Conservation (phyloP, 805 yeast genomes). For the Hanseniaspora mollemarum region DNA sequence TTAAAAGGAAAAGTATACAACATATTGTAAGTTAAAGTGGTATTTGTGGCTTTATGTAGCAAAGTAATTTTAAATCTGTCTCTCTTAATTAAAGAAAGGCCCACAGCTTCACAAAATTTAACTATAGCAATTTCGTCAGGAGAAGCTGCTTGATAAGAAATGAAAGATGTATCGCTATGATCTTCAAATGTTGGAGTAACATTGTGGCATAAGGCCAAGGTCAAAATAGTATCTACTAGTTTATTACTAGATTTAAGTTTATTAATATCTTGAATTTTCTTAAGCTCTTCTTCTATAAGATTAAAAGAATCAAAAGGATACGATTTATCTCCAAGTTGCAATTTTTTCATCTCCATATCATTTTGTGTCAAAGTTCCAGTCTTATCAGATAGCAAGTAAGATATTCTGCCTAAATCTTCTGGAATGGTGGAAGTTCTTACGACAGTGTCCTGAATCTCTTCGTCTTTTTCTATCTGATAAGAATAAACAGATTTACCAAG, state of each 20-base stretch:
- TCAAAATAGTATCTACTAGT: slow-evolving; percentile 68
- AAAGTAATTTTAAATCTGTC: slow-evolving; percentile 69
- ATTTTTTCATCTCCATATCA: slow-evolving; percentile 90
- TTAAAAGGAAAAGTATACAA: slow-evolving; percentile 84
- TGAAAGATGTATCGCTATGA: slow-evolving; percentile 33
- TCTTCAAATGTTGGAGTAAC: slow-evolving; percentile 88
- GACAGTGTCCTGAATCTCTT: slow-evolving; percentile 67
- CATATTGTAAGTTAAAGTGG: slow-evolving; percentile 48
- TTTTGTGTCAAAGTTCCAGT: slow-evolving; percentile 97
- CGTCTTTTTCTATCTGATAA: slow-evolving; percentile 83
- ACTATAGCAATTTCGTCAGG: slow-evolving; percentile 98
- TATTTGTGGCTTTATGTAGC: slow-evolving; percentile 48
- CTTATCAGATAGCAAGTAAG: slow-evolving; percentile 82
- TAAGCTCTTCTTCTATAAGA: slow-evolving; percentile 47
- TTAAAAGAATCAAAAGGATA: slow-evolving; percentile 89
- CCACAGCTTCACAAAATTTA: slow-evolving; percentile 76
- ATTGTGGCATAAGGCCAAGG: slow-evolving; percentile 90
- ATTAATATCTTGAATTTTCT: slow-evolving; percentile 19
- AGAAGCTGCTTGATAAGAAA: slow-evolving; percentile 91
- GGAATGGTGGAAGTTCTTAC: slow-evolving; percentile 97
- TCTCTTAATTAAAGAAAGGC: slow-evolving; percentile 65
- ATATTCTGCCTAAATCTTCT: slow-evolving; percentile 92
- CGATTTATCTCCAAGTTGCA: slow-evolving; percentile 85
- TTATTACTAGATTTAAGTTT: slow-evolving; percentile 56
- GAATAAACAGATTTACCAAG: slow-evolving; percentile 94